Evolutionary conservation across 2,329 filamentous ascomycete genomes (phyloP), one percentile per base, ranked within the genome.

Genomic region (Aureobasidium musti): DNA sequence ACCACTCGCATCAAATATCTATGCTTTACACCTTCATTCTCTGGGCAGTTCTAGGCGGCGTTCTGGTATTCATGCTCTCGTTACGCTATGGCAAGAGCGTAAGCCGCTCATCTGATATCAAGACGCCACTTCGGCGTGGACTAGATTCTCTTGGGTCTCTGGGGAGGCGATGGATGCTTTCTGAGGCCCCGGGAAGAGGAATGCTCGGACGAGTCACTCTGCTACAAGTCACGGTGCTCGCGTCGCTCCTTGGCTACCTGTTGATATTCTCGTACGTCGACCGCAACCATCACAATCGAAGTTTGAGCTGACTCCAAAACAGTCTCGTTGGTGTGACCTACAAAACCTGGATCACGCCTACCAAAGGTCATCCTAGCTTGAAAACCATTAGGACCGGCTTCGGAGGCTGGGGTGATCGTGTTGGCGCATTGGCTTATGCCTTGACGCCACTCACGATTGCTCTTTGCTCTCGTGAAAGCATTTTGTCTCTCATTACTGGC

Each of bases 371-470:
- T 39, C 81, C 82, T 0, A 80, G 80, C 35, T 73, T 87, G 0
- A 82, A 84, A 77, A 91, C 89, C 74, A 91, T 83, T 0, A 84
- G 90, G 10, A 86, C 83, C 5, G 83, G 84, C 4, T 79, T 92
- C 0, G 89, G 89, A 0, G 86, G 87, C 0, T 92, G 85, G 80
- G 81, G 86, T 0, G 87, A 92, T 73, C 85, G 90, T 19, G 74
- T 92, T 3, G 90, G 90, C 8, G 82, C 88, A 2, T 76, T 92
- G 0, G 89, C 90, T 1, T 92, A 90, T 71, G 90, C 89, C 0
- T 81, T 92, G 11, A 91, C 89, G 0, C 90, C 90, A 0, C 80
- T 92, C 0, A 87, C 87, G 0, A 78, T 92, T 35, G 77, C 90
- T 56, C 81, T 92, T 14, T 82, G 85, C n/a, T 87, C 82, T 67